Base-by-base conservation (phyloP, 2,329 filamentous ascomycete genomes). In the Aspergillus pseudoviridinutans region DNA sequence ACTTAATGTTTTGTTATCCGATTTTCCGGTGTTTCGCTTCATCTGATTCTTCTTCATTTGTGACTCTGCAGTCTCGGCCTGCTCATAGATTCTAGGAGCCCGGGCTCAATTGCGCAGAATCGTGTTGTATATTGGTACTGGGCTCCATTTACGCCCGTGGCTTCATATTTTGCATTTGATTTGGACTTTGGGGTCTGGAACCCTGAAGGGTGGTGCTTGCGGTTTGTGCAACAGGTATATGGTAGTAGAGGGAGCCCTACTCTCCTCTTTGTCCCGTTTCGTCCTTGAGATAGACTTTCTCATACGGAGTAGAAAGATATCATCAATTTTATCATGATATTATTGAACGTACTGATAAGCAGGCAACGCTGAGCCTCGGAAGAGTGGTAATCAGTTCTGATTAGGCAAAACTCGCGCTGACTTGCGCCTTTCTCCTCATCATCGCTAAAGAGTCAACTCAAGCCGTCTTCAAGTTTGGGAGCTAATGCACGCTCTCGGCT, bases 1-100 rank as follows among this genome's bases (percentile, higher is more conserved):
- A 47, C 28, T 50, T 59, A 27, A 25, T 54, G 38, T 51, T 47
- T 55, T n/a, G 51, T 54, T 28, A 22, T 54, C 5, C 6, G 32
- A 38, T 17, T 38, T 38, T 3, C 32, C 32, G 14, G 42, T 44
- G 42, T 50, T 56, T 25, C 32, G 46, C 38, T 44, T 28, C 3
- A 35, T 20, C 24, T 27, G 14, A 24, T 25, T 22, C 35, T 51
- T 53, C 24, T 47, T 53, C 59, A 3, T 9, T 7, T 20, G 25
- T 27, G 50, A 24, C 22, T 38, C 52, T 51, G 8, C 42, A 17
- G 53, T 50, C 38, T 51, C 27, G 22, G 24, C 32, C 44, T 46
- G 38, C 49, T 22, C 24, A 44, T 24, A 24, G 44, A 14, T 24
- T 22, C 10, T 24, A 47, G 44, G 24, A 47, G 24, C 20, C 25